Evolutionary conservation across 208 protist genomes (phyloP).

Genomic region (Spongospora subterranea): DNA sequence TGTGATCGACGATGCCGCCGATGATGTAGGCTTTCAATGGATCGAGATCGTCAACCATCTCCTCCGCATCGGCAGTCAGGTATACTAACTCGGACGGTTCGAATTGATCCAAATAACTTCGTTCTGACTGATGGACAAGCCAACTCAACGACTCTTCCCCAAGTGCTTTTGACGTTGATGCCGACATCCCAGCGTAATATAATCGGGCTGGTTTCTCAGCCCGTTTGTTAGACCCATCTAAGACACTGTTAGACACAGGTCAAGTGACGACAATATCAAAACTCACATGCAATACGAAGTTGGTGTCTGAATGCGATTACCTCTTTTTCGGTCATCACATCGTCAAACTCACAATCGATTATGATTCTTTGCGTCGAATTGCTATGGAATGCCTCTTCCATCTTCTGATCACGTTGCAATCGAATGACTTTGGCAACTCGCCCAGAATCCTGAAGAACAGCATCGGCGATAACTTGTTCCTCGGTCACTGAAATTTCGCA

Average conservation of each 20-base stretch:
- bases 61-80: conserved; percentile 6
- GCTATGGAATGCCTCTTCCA: not conserved
- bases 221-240: conserved; percentile 38
- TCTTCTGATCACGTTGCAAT: not conserved
- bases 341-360: conserved; percentile 40
- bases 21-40: conserved; percentile 52
- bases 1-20: conserved; percentile 58
- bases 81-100: not conserved
- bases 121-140: not conserved
- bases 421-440: not conserved
- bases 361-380: not conserved
- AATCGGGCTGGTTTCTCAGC: not conserved
- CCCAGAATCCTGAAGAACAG: not conserved
- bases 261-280: not conserved
- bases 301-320: not conserved
- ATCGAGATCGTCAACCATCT: not conserved
- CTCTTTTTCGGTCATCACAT: conserved; percentile 45
- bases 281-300: not conserved
- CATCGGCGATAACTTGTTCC: not conserved
- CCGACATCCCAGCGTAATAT: not conserved
- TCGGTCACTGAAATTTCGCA: not conserved
- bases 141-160: not conserved
- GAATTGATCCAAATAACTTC: conserved; percentile 1
- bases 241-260: not conserved
- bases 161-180: not conserved